These are phyloP conservation scores for Aspergillus transmontanensis DNA, from an alignment of 2,329 filamentous ascomycete species.

Conservation along the genomic window DNA sequence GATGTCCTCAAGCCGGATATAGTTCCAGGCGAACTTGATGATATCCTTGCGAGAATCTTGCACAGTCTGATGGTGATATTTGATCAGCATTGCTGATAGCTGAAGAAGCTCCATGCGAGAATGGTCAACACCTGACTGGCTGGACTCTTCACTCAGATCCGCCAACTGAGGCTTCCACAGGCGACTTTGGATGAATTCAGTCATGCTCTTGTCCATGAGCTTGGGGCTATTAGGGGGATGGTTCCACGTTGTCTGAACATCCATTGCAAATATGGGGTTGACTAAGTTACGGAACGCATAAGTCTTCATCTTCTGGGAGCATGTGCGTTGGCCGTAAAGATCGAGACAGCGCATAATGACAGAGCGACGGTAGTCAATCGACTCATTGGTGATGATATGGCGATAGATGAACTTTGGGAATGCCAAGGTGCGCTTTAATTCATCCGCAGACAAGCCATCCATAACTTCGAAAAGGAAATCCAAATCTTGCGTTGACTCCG, in stretches of 20 bases:
- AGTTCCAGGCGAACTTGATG: constrained; percentile 99
- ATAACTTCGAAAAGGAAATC: constrained; percentile 84
- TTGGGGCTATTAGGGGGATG: constrained; percentile 62
- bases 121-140: constrained; percentile 87
- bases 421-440: constrained; percentile 74
- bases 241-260: constrained; percentile 81
- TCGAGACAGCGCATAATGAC: constrained; percentile 85
- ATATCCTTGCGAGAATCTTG: constrained; percentile 95
- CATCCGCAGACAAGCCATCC: constrained; percentile 78
- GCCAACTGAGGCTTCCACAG: constrained; percentile 90
- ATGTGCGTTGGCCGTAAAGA: constrained; percentile 75
- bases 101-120: constrained; percentile 95
- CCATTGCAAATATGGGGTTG: constrained; percentile 95
- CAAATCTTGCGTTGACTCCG: constrained; percentile 72
- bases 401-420: constrained; percentile 83
- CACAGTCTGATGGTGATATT: constrained; percentile 85
- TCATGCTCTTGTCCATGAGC: constrained; percentile 82
- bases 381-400: constrained; percentile 79
- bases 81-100: constrained; percentile 90
- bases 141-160: constrained; percentile 79
- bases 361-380: constrained; percentile 81
- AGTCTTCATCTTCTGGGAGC: constrained; percentile 86
- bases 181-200: constrained; percentile 86
- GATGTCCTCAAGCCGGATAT: constrained; percentile 95
- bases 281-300: constrained; percentile 90